A percentile compares a stretch with the other conserved stretches of the same genome.
These are phyloP conservation scores for Phytophthora ohioensis DNA, from an alignment of 352 stramenopile species.

Conservation along the genomic window DNA sequence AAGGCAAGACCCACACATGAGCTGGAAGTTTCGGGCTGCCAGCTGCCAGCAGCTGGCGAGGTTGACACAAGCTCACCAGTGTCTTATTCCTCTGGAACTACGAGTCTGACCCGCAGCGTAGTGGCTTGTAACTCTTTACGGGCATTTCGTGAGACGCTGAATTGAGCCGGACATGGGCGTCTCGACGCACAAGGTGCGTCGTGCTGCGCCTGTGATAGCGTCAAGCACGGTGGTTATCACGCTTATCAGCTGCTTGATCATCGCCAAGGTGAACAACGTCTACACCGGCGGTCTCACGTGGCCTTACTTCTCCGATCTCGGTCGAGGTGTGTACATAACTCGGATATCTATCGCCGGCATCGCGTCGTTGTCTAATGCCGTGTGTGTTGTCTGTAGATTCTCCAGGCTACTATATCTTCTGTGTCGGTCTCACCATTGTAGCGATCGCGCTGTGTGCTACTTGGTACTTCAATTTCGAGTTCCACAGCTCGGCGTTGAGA, in stretches of 20 bases:
- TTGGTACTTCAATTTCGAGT: conserved; percentile 69
- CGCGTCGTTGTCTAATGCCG: background rate
- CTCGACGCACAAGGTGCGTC: conserved; percentile 5
- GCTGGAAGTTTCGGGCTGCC: background rate
- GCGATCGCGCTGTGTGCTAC: conserved; percentile 47
- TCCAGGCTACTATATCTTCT: conserved; percentile 67
- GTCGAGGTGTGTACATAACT: conserved; percentile 39
- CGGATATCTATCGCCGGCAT: background rate
- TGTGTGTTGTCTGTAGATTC: conserved; percentile 34
- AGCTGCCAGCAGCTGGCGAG: too few relatives aligned
- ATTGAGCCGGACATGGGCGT: conserved; percentile 10
- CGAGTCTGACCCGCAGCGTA: background rate
- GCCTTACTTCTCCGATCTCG: conserved; percentile 79
- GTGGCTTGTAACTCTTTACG: background rate
- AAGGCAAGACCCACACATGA: background rate
- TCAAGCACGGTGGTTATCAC: conserved; percentile 50
- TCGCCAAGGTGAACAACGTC: conserved; percentile 60
- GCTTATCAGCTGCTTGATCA: conserved; percentile 58
- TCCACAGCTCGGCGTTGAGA: conserved; percentile 50
- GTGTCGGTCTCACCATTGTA: conserved; percentile 46
- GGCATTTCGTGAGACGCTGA: background rate
- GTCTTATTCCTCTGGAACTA: conserved; percentile 23
- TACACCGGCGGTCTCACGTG: conserved; percentile 66
- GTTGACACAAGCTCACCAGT: background rate
- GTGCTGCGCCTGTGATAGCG: conserved; percentile 46